A percentile compares a stretch with the other conserved stretches of the same genome.
phyloP scores from a whole-genome alignment of 495 filamentous ascomycete species.

The Aspergillus wentii region DNA sequence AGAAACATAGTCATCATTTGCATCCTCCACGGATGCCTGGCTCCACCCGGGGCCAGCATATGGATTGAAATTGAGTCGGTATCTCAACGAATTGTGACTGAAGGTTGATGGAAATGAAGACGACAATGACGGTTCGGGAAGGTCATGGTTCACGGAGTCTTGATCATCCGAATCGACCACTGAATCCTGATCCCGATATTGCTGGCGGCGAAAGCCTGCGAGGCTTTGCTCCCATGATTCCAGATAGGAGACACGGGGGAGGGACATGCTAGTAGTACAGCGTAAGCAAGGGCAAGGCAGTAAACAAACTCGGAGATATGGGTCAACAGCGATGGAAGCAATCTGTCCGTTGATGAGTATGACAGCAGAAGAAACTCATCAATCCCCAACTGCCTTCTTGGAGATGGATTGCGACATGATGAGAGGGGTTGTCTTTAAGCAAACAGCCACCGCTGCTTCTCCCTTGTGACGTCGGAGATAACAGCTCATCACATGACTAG shows the following conservation, averaged over 20 bases:
- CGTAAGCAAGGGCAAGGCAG: too few relatives aligned
- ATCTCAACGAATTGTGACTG: conserved; percentile 13
- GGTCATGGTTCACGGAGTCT: conserved; percentile 25
- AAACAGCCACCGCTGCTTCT: too few relatives aligned
- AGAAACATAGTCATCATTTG: conserved; percentile 21
- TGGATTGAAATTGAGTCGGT: conserved; percentile 42
- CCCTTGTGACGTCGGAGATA: too few relatives aligned
- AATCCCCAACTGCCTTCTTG: too few relatives aligned
- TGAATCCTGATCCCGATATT: conserved; percentile 9
- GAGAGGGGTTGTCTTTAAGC: too few relatives aligned
- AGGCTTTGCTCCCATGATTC: conserved; percentile 42
- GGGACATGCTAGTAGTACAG: too few relatives aligned
- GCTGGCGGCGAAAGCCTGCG: conserved; percentile 25
- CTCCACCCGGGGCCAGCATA: conserved; percentile 39
- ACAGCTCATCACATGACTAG: conserved; percentile 10
- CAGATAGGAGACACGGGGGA: conserved; percentile 23
- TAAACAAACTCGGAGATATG: too few relatives aligned
- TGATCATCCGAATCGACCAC: conserved; percentile 23
- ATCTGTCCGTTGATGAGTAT: too few relatives aligned
- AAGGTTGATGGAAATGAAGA: conserved; percentile 41
- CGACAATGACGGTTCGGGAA: conserved; percentile 28
- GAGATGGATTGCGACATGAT: too few relatives aligned
- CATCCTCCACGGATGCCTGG: conserved; percentile 25
- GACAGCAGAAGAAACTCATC: too few relatives aligned
- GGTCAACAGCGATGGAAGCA: too few relatives aligned